A percentile compares a stretch with the other conserved stretches of the same genome.
These are phyloP conservation scores for Sphagnum fallax DNA, from an alignment of 228 moss, liverwort and hornwort genomes.

Conservation along the genomic window DNA sequence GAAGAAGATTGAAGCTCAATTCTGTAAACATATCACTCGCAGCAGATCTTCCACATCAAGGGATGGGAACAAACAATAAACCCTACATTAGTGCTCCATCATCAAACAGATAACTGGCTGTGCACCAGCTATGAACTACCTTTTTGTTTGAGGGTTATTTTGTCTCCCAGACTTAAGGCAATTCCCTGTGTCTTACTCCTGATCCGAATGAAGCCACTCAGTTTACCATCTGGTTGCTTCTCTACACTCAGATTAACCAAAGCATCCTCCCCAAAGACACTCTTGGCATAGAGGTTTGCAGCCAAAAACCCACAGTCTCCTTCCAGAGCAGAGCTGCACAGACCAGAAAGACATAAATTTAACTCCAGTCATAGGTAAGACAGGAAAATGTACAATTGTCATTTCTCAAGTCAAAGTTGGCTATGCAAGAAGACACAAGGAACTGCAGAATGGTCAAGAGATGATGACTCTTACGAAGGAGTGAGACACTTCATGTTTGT, in stretches of 20 bases:
- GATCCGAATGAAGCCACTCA: conserved; percentile 94
- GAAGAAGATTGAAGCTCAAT: too few species aligned
- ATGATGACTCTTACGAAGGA: conserved; percentile 49
- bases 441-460: background rate
- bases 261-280: conserved; percentile 96
- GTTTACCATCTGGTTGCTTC: conserved; percentile 95
- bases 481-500: conserved; percentile 99
- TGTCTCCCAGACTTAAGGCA: conserved; percentile 96
- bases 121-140: conserved; percentile 7
- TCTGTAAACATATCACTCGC: too few species aligned
- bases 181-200: conserved; percentile 99
- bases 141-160: conserved; percentile 97
- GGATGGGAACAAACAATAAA: too few species aligned
- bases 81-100: too few species aligned
- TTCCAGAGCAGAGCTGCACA: conserved; percentile 78
- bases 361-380: too few species aligned
- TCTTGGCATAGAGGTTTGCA: conserved; percentile 97
- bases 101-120: too few species aligned
- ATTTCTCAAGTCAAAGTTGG: too few species aligned
- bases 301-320: conserved; percentile 95
- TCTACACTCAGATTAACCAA: conserved; percentile 95
- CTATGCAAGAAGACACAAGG: background rate
- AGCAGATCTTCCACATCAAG: too few species aligned
- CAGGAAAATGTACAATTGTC: too few species aligned
- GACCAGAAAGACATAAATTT: background rate